A percentile compares a stretch with the other conserved stretches of the same genome.
Evolutionary conservation across 257 asterid genomes (phyloP).

Genomic region (Nicotiana tabacum): DNA sequence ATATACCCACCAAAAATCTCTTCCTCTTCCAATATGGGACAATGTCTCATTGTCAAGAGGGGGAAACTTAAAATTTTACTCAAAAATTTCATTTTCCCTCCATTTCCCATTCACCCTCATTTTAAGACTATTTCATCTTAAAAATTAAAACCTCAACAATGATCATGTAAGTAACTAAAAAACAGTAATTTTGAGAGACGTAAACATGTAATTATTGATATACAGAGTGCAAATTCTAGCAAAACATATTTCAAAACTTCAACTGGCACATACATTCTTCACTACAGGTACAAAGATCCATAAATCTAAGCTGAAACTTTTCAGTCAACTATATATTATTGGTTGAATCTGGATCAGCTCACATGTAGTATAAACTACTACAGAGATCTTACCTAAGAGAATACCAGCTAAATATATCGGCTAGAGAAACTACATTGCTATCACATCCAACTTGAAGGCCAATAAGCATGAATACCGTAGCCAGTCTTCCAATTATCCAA

Average conservation of each 20-base stretch:
- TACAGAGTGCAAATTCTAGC: not conserved
- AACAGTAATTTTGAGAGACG: not conserved
- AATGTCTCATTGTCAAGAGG: too few species aligned
- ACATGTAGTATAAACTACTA: not conserved
- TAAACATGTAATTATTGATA: not conserved
- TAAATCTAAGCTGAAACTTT: constrained; percentile 3
- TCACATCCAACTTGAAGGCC: constrained; percentile 85
- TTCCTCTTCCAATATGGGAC: too few species aligned
- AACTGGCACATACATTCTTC: constrained; percentile 10
- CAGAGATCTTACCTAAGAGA: constrained; percentile 34
- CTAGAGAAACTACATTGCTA: not conserved
- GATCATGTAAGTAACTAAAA: not conserved
- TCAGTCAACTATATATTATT: not conserved
- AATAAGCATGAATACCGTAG: constrained; percentile 71
- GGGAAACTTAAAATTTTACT: too few species aligned
- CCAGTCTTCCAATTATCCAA: constrained; percentile 99
- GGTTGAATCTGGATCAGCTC: not conserved
- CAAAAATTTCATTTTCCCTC: too few species aligned
- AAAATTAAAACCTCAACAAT: too few species aligned
- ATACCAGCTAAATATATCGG: not conserved
- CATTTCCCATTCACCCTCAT: too few species aligned
- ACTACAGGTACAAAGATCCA: not conserved
- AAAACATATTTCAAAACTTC: not conserved
- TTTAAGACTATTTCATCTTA: too few species aligned
- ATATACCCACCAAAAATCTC: too few species aligned